phyloP scores from a whole-genome alignment of 257 asterid species.

The Cinchona pubescens region DNA sequence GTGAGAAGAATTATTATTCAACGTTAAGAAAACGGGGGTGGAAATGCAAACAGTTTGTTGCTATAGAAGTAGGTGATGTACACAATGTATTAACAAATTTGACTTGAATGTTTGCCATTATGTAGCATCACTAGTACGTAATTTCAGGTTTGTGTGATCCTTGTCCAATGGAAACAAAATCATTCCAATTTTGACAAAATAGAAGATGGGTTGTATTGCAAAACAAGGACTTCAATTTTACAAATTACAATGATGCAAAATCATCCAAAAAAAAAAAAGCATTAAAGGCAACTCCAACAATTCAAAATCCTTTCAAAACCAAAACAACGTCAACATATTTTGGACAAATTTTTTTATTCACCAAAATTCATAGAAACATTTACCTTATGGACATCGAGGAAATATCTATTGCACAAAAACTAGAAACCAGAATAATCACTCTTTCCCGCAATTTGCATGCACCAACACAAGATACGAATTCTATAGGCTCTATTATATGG shows the following conservation, averaged over 20 bases:
- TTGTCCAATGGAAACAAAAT: no score
- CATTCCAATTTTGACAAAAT: no score
- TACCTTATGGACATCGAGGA: constrained; percentile 40
- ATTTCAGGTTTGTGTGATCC: neutral
- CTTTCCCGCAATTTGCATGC: no score
- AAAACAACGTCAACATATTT: neutral
- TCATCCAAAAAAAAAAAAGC: neutral
- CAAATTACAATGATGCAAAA: neutral
- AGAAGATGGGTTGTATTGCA: neutral
- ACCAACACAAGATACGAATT: no score
- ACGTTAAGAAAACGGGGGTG: neutral
- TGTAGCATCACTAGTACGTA: neutral
- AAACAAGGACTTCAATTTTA: neutral
- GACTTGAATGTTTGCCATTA: neutral
- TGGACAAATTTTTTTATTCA: constrained; percentile 3
- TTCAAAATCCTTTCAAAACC: neutral
- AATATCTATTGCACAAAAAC: constrained; percentile 36
- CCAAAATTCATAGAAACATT: neutral
- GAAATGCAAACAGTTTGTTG: no score
- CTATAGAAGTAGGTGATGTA: neutral
- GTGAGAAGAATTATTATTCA: neutral
- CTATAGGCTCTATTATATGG: no score
- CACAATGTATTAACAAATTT: neutral
- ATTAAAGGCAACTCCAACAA: neutral
- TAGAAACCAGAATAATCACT: neutral